A percentile compares a stretch with the other conserved stretches of the same genome.
Conservation (phyloP, 177 flowering plant species). For the Vitis hybrid region DNA sequence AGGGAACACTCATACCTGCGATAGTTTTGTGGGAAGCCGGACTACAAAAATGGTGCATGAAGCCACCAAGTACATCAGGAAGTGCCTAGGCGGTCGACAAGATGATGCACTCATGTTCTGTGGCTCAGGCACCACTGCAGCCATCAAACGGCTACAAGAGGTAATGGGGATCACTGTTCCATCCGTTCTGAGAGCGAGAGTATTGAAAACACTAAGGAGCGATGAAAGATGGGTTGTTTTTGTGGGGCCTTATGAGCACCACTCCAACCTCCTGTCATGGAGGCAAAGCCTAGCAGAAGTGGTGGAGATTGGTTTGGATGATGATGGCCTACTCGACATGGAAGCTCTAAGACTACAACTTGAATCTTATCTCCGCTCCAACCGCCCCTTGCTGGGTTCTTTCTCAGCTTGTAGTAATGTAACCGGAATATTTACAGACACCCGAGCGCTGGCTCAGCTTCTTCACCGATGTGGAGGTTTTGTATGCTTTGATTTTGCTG, state of each 20-base stretch:
- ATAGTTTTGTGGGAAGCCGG: slow-evolving; percentile 60
- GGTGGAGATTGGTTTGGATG: slow-evolving; percentile 61
- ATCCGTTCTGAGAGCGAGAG: slow-evolving; percentile 43
- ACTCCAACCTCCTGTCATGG: slow-evolving; percentile 91
- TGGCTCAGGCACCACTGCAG: slow-evolving; percentile 74
- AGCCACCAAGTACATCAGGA: slow-evolving; percentile 62
- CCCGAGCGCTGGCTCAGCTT: slow-evolving; percentile 50
- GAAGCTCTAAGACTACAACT: slow-evolving; percentile 40
- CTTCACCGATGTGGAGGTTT: slow-evolving; percentile 65
- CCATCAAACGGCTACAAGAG: slow-evolving; percentile 80
- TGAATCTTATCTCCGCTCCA: slow-evolving; percentile 20
- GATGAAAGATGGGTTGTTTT: slow-evolving; percentile 84
- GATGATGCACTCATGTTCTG: slow-evolving; percentile 64
- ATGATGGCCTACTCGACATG: slow-evolving; percentile 55
- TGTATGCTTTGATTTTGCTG: slow-evolving; percentile 81
- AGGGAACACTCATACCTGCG: slow-evolving; percentile 80
- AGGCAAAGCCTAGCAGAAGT: slow-evolving; percentile 76
- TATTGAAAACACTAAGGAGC: slow-evolving; percentile 27
- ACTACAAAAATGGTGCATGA: slow-evolving; percentile 61
- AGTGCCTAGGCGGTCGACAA: slow-evolving; percentile 54
- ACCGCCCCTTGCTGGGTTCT: slow-evolving; percentile 61
- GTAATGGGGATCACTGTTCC: slow-evolving; percentile 75
- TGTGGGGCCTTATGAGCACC: slow-evolving; percentile 84
- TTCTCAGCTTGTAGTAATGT: slow-evolving; percentile 90
- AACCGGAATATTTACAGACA: slow-evolving; percentile 59